Conservation (phyloP, 2,329 filamentous ascomycete species). For the Teratosphaeria pseudoeucalypti region DNA sequence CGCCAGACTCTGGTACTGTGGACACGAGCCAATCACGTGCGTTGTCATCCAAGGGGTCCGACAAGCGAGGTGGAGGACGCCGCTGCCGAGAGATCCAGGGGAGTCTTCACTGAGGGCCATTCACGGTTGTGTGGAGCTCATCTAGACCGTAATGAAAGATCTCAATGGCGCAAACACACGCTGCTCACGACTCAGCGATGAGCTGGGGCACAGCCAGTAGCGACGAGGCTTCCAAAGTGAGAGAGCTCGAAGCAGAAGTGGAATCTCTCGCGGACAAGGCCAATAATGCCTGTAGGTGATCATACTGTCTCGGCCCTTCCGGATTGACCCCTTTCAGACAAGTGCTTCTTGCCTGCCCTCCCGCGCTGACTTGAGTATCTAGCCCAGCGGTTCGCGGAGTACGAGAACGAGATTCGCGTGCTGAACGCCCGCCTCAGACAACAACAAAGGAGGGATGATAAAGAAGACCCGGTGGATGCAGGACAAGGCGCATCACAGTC, state of each 20-base stretch:
- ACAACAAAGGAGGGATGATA: constrained; percentile 13
- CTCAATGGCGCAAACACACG: constrained; percentile 17
- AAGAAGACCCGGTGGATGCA: constrained; percentile 9
- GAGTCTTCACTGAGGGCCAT: neutral
- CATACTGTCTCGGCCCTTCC: neutral
- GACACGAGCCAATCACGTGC: neutral
- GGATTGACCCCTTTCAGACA: neutral
- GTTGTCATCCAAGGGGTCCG: neutral
- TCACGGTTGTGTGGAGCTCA: neutral
- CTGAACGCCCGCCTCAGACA: constrained; percentile 39
- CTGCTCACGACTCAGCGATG: constrained; percentile 39
- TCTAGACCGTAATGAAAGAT: neutral
- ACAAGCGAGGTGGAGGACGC: neutral
- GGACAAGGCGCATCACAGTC: constrained; percentile 17
- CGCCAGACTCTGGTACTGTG: neutral
- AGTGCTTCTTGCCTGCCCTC: neutral
- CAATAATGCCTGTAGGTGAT: constrained; percentile 45
- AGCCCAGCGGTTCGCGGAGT: constrained; percentile 53
- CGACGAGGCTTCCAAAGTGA: constrained; percentile 27
- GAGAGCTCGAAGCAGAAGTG: constrained; percentile 62
- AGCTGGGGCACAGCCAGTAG: constrained; percentile 38
- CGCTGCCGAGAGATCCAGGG: neutral
- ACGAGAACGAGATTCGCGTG: constrained; percentile 63
- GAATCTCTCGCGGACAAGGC: constrained; percentile 61
- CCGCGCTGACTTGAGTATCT: neutral